Conservation (phyloP, 129 eudicot genomes). For the Kitagawia praeruptora region DNA sequence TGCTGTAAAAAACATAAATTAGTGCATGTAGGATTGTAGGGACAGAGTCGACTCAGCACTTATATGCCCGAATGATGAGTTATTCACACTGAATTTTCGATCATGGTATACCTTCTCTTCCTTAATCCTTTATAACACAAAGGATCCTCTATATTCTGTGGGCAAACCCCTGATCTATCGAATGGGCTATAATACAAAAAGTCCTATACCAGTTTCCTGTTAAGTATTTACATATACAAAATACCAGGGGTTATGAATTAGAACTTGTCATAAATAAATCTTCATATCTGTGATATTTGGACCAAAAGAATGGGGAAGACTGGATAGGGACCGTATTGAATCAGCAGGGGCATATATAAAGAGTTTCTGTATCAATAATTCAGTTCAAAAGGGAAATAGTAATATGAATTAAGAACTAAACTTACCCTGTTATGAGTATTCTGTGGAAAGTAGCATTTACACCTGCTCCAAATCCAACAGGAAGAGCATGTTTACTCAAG, state of each 20-base stretch:
- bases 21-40: neutral
- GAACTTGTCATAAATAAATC: neutral
- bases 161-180: neutral
- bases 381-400: neutral
- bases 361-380: neutral
- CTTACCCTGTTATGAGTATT: conserved; percentile 54
- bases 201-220: neutral
- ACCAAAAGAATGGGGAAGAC: neutral
- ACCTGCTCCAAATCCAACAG: conserved; percentile 69
- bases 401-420: conserved; percentile 2
- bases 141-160: neutral
- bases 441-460: conserved; percentile 62
- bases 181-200: neutral
- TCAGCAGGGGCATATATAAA: neutral
- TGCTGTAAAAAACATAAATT: neutral
- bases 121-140: neutral
- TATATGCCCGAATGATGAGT: neutral
- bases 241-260: neutral
- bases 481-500: conserved; percentile 37
- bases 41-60: neutral
- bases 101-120: neutral
- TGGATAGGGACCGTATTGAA: neutral
- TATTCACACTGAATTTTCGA: neutral
- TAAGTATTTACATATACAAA: neutral
- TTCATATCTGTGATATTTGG: neutral